A percentile compares a stretch with the other conserved stretches of the same genome.
Evolutionary conservation across 2,329 filamentous ascomycete species (phyloP).

Genomic region (Clonostachys sp.): DNA sequence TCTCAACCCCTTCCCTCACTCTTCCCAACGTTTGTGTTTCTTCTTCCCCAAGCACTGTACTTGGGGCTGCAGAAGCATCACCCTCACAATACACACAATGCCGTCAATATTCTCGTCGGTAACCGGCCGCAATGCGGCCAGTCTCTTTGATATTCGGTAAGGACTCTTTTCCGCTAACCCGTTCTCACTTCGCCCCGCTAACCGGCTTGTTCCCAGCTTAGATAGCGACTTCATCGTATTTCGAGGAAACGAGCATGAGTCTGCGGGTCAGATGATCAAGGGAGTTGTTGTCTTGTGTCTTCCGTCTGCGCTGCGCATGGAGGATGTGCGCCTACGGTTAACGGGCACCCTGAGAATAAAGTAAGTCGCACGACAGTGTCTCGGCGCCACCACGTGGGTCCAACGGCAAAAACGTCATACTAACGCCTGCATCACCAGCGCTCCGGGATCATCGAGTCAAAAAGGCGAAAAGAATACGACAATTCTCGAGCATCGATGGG

Average conservation of each 20-base stretch:
- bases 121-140: slow-evolving; percentile 43
- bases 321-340: slow-evolving; percentile 68
- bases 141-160: slow-evolving; percentile 56
- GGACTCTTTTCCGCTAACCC: slow-evolving; percentile 8
- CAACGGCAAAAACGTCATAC: slow-evolving; percentile 3
- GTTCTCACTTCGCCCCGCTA: not conserved
- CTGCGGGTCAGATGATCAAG: slow-evolving; percentile 69
- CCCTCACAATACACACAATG: slow-evolving; percentile 28
- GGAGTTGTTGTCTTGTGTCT: slow-evolving; percentile 72
- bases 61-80: too few species aligned
- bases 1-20: not conserved
- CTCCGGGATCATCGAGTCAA: slow-evolving; percentile 54
- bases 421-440: slow-evolving; percentile 29
- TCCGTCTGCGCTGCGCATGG: slow-evolving; percentile 62
- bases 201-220: slow-evolving; percentile 43
- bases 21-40: not conserved
- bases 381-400: too few species aligned
- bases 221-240: slow-evolving; percentile 78
- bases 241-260: slow-evolving; percentile 69
- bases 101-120: slow-evolving; percentile 50
- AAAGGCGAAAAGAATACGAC: slow-evolving; percentile 53
- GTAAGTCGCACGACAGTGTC: slow-evolving; percentile 39
- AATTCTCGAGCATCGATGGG: slow-evolving; percentile 68
- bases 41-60: not conserved
- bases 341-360: slow-evolving; percentile 62